Base-by-base conservation (phyloP, 352 stramenopile genomes). In the Phytopythium cucurbitacearum region DNA sequence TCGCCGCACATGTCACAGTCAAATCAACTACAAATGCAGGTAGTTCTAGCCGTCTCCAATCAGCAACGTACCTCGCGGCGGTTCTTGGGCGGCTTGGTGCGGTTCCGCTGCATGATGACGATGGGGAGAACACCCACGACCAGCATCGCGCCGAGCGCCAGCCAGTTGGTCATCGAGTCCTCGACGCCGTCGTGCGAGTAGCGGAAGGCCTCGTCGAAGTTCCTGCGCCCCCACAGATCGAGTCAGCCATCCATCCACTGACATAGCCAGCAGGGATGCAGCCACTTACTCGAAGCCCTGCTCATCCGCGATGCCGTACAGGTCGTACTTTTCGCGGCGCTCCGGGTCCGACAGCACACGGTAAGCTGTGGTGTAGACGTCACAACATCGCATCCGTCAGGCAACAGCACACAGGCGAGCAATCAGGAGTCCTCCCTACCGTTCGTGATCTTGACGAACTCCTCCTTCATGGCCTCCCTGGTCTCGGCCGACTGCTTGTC, bases 401-500 rank as follows among this genome's bases (percentile, higher is more conserved):
- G 38, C 34, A 3, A 41, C 15, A 53, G 32, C 3, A 1, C 7
- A 45, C 41, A 35, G 47, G 35, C 6, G 7, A 21, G 12, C 15
- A 39, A 12, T 32, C 11, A 7, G 35, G 6, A 15, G 36, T 8
- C 48, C 7, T 28, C 53, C 60, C 12, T 47, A 89, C 78, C 79
- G 56, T 90, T 90, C 48, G 75, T 73, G 67, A 90, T 87, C 71
- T 90, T 85, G 57, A 90, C 67, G 45, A 90, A 90, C 54, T 79
- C 60, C 34, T 84, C 75, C 59, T 80, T 83, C 71, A 85, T 80
- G 10, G 56, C 59, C 40, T 85, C 75, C 13, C 73, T 69, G 10
- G 55, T 76, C 32, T 87, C 74, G 16, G 78, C 72, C 33, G 88
- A 85, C 48, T 96, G 91, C 72, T 97, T 97, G 67, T 98, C 93